Base-by-base conservation (phyloP, 108 stramenopile genomes). In the Cyclotella baltica region DNA sequence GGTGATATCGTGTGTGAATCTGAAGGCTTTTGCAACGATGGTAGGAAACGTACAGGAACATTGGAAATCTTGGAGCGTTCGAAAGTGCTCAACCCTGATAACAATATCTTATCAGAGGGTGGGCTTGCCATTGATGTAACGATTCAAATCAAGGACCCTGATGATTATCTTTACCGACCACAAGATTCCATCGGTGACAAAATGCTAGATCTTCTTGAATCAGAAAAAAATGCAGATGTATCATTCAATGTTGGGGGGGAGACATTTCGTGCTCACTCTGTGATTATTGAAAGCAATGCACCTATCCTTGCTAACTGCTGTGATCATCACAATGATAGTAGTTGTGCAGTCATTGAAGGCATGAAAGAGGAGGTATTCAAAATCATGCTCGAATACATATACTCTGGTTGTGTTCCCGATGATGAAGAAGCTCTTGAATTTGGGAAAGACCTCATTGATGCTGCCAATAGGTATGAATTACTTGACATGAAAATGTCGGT, bases 381-480 rank as follows among this genome's bases (percentile, higher is more conserved):
- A 3, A n/a, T 53, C 22, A 16, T 67, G 23, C 66, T 75, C 11
- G 0, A 40, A 22, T 75, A 38, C 23, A 37, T 75, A 3, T 75
- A 75, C 25, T 65, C 61, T 25, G 74, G 31, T 4, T 50, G 35
- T 34, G 18, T 16, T 1, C 52, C 74, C 3, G 3, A 6, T 16
- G 22, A 0, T 20, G 31, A 35, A 2, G 27, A 22, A 33, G 20
- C 46, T 28, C 29, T 46, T 36, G 19, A 34, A 57, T 3, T 46
- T 33, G 34, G n/a, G n/a, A n/a, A n/a, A n/a, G n/a, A n/a, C n/a
- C n/a, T n/a, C n/a, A n/a, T n/a, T n/a, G n/a, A n/a, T 0, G 66
- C 55, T 56, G 47, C 74, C 20, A 38, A 75, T 53, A 52, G 37
- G 28, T 75, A 67, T 67, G 66, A 66, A 37, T 20, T 66, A 15